A percentile compares a stretch with the other conserved stretches of the same genome.
Conservation (phyloP, 2,329 filamentous ascomycete species). For the Aureobasidium leucospermi region DNA sequence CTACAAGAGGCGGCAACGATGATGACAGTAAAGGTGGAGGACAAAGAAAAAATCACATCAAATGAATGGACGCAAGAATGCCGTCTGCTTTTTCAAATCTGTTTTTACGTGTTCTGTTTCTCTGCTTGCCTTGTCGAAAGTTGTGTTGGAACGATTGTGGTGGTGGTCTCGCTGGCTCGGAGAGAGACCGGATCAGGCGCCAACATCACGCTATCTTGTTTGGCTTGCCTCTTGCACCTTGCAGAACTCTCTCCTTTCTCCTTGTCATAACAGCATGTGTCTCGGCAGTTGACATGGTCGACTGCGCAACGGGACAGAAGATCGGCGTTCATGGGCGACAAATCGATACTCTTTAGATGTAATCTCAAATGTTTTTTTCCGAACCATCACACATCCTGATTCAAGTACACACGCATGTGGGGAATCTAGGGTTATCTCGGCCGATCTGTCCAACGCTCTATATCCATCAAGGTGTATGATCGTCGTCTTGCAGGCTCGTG, state of each 20-base stretch:
- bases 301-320: background rate
- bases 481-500: background rate
- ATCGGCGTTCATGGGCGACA: background rate
- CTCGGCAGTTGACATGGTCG: background rate
- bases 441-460: background rate
- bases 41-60: constrained; percentile 3
- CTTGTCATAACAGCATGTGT: background rate
- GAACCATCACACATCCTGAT: background rate
- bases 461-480: constrained; percentile 10
- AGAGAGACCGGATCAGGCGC: background rate
- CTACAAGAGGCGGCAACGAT: constrained; percentile 9
- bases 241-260: background rate
- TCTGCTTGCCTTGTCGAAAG: background rate
- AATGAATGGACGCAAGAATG: constrained; percentile 8
- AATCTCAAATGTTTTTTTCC: constrained; percentile 12
- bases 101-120: background rate
- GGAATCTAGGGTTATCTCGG: background rate
- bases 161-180: background rate
- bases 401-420: background rate
- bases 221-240: background rate
- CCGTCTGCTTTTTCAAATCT: constrained; percentile 5
- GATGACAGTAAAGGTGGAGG: constrained; percentile 6
- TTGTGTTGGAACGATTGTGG: too few species aligned
- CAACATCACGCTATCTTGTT: background rate
- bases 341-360: constrained; percentile 5